Evolutionary conservation across 805 yeast species (phyloP).

Genomic region (Starmerella bombi): DNA sequence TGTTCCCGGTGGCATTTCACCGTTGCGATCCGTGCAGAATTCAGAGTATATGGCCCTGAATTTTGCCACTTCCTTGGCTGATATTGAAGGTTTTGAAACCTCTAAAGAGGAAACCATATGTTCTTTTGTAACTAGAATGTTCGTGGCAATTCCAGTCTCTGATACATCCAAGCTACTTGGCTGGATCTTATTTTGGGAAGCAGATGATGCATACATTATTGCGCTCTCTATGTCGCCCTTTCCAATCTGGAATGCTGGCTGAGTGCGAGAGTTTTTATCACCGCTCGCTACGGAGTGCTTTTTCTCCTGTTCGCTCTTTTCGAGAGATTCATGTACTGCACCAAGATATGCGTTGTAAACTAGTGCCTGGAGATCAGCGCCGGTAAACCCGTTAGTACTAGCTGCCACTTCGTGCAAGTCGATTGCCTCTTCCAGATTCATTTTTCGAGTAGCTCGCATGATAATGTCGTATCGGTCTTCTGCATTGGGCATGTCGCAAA

Average conservation of each 20-base stretch:
- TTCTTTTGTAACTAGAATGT: slow-evolving; percentile 36
- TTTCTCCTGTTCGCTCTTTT: slow-evolving; percentile 13
- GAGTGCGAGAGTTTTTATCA: slow-evolving; percentile 16
- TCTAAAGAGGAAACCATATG: slow-evolving; percentile 51
- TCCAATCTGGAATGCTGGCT: slow-evolving; percentile 16
- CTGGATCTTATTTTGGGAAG: no score
- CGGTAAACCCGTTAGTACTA: slow-evolving; percentile 65
- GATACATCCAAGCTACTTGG: no score
- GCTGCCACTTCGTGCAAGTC: slow-evolving; percentile 42
- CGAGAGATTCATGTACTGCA: slow-evolving; percentile 48
- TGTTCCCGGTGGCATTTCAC: slow-evolving; percentile 76
- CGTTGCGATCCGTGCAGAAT: slow-evolving; percentile 67
- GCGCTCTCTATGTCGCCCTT: slow-evolving; percentile 8
- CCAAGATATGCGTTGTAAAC: slow-evolving; percentile 82
- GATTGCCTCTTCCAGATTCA: slow-evolving; percentile 44
- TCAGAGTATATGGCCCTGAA: slow-evolving; percentile 51
- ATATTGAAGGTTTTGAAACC: slow-evolving; percentile 85
- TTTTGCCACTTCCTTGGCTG: slow-evolving; percentile 53
- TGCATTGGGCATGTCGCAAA: slow-evolving; percentile 72
- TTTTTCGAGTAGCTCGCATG: slow-evolving; percentile 38
- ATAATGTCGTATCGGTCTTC: slow-evolving; percentile 67
- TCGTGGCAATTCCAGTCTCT: no score
- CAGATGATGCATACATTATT: slow-evolving; percentile 3
- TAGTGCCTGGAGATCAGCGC: slow-evolving; percentile 89
- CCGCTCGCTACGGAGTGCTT: slow-evolving; percentile 1